Base-by-base conservation (phyloP, 495 filamentous ascomycete species). In the Penicillium flavigenum region DNA sequence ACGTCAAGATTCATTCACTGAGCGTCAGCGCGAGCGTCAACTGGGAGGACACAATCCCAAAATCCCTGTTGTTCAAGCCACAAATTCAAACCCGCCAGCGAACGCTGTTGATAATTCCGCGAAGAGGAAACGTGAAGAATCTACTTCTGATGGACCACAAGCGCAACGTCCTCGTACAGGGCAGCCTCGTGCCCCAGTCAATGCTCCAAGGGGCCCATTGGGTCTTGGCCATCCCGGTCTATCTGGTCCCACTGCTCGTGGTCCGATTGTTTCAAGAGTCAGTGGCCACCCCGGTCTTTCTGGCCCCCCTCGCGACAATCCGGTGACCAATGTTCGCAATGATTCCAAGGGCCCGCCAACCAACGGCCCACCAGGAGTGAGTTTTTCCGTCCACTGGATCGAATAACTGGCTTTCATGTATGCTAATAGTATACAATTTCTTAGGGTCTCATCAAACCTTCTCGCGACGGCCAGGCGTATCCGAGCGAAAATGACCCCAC, bases 31-130 rank as follows among this genome's bases (percentile, higher is more conserved):
- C 48, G 67, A 67, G 36, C 69, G 62, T 46, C 78, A 82, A 45
- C 63, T 79, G 20, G 77, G 72, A 24, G 69, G 68, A 2, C 77
- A 81, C 61, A 75, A 81, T 61, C 75, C 70, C 14, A 74, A 76
- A 44, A 69, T 82, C 20, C 80, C 80, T 6, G 52, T 64, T 8
- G 67, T 82, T 47, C 68, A 72, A 43, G 66, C 72, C 9, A 72
- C 72, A n/a, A 62, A 49, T 26, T 56, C 53, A 19, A 39, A 59
- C 12, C 29, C 63, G 22, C 55, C 61, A 9, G 19, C 34, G 12
- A 58, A 62, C 20, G 16, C 32, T 36, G 56, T 48, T 34, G 54
- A 58, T 43, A 58, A 31, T 57, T 45, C 69, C n/a, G 58, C 55
- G 19, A 82, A 82, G 59, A 75, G 79, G 34, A 81, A 78, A 54